These are phyloP conservation scores for Austroboletus rostrupii DNA, from an alignment of 1,284 basidiomycete species.

Conservation along the genomic window DNA sequence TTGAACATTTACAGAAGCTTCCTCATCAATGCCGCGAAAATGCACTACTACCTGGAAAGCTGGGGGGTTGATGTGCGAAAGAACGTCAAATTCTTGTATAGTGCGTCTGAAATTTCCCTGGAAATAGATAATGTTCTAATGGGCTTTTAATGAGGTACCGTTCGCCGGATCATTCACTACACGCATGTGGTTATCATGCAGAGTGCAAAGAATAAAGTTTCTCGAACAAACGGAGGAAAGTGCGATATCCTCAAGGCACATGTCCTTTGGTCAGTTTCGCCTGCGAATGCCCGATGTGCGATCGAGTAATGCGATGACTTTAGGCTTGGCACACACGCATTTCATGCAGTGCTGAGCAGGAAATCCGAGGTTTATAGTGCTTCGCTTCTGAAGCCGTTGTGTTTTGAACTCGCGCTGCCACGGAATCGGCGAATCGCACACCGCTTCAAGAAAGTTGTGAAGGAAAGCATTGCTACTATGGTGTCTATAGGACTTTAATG, in stretches of 20 bases:
- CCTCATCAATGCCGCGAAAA: constrained; percentile 83
- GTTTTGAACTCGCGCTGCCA: constrained; percentile 45
- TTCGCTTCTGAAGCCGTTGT: constrained; percentile 46
- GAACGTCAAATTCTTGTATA: constrained; percentile 48
- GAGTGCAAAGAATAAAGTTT: constrained; percentile 44
- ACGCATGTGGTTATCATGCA: constrained; percentile 50
- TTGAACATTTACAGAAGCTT: constrained; percentile 87
- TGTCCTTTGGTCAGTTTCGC: constrained; percentile 58
- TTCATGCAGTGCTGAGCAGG: constrained; percentile 58
- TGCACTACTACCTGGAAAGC: constrained; percentile 74
- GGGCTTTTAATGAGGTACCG: constrained; percentile 40
- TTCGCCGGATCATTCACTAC: constrained; percentile 57
- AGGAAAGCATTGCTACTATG: constrained; percentile 40
- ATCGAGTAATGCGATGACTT: constrained; percentile 9
- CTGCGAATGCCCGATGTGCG: background rate
- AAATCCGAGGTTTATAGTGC: constrained; percentile 49
- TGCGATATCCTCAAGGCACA: constrained; percentile 46
- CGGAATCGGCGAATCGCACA: constrained; percentile 40
- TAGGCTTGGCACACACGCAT: constrained; percentile 82
- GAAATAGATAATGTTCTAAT: constrained; percentile 1
- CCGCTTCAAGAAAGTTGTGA: constrained; percentile 45
- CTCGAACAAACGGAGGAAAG: constrained; percentile 34
- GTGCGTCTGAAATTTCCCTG: constrained; percentile 36
- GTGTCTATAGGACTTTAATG: constrained; percentile 23
- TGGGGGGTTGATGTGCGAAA: constrained; percentile 48